Evolutionary conservation across 2,329 filamentous ascomycete species (phyloP).

Genomic region (Fusarium multiceps): DNA sequence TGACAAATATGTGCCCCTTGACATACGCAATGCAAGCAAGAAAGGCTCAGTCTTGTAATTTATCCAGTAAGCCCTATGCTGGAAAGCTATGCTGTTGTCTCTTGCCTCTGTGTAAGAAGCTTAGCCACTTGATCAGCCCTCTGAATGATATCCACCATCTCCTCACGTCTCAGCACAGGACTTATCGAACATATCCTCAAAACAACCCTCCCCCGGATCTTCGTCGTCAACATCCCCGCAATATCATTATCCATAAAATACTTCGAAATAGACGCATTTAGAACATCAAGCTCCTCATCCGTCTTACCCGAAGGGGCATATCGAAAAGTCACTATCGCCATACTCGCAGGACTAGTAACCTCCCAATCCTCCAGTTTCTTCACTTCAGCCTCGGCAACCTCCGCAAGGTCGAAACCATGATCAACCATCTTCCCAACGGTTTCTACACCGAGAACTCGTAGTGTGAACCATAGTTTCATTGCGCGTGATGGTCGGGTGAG

Average conservation of each 20-base stretch:
- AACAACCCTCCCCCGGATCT: neutral
- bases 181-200: constrained; percentile 17
- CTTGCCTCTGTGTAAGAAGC: neutral
- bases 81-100: neutral
- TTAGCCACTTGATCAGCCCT: neutral
- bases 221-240: constrained; percentile 11
- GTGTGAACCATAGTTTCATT: constrained; percentile 16
- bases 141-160: constrained; percentile 3
- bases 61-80: neutral
- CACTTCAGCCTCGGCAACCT: neutral
- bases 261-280: constrained; percentile 9
- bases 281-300: neutral
- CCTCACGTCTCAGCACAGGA: neutral
- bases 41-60: neutral
- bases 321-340: constrained; percentile 22
- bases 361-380: neutral
- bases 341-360: constrained; percentile 13
- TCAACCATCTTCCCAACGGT: constrained; percentile 3
- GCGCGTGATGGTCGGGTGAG: constrained; percentile 9
- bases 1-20: neutral
- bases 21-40: neutral
- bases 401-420: constrained; percentile 4
- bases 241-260: neutral
- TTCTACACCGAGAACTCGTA: constrained; percentile 12
- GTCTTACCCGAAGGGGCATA: neutral